phyloP scores from a whole-genome alignment of 306 rosid genomes.

The cucumber (Cucumis sativus) region DNA sequence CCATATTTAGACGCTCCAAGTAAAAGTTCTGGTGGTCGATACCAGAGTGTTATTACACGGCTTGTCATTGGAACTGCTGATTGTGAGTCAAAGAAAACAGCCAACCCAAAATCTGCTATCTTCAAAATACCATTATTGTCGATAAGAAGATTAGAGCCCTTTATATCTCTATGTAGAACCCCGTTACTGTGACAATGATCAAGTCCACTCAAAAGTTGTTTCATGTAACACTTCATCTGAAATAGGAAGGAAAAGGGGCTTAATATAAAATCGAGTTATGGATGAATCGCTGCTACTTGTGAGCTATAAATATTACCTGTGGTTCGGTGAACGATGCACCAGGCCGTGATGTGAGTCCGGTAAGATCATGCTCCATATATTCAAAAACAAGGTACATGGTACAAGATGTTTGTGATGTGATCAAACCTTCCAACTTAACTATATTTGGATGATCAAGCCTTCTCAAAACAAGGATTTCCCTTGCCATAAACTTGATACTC shows the following conservation, averaged over 20 bases:
- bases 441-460: constrained; percentile 87
- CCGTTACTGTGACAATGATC: constrained; percentile 85
- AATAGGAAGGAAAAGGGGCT: constrained; percentile 6
- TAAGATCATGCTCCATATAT: constrained; percentile 96
- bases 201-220: constrained; percentile 86
- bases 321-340: constrained; percentile 66
- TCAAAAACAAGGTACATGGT: constrained; percentile 82
- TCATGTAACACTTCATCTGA: constrained; percentile 84
- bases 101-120: constrained; percentile 94
- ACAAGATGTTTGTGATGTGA: constrained; percentile 59
- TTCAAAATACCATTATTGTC: constrained; percentile 73
- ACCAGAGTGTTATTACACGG: constrained; percentile 94
- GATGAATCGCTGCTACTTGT: not conserved
- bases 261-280: not conserved
- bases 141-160: constrained; percentile 91
- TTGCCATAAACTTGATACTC: constrained; percentile 93
- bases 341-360: constrained; percentile 67
- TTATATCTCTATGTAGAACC: constrained; percentile 91
- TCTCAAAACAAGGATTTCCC: constrained; percentile 82
- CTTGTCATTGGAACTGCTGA: constrained; percentile 59
- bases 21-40: constrained; percentile 92
- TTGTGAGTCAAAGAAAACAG: constrained; percentile 50
- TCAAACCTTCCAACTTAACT: constrained; percentile 85
- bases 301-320: constrained; percentile 38
- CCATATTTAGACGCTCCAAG: constrained; percentile 82